Conservation (phyloP, 2,329 filamentous ascomycete genomes). For the Rhexocercosporidium sp. region DNA sequence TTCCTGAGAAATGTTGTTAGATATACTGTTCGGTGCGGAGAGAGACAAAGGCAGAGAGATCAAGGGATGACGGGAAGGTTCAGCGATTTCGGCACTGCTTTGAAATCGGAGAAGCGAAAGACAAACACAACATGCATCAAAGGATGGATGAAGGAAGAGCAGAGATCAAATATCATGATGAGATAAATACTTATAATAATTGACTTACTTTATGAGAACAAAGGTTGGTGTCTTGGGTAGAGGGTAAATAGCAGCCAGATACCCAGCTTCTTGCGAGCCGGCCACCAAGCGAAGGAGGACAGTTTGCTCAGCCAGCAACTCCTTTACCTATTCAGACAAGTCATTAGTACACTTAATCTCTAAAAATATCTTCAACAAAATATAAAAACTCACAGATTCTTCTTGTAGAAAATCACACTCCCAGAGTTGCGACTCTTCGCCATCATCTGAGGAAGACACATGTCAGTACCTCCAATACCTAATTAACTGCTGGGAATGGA, state of each 20-base stretch:
- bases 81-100: not conserved
- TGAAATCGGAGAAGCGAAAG: too few relatives aligned
- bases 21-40: not conserved
- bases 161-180: not conserved
- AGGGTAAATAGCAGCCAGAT: conserved; percentile 81
- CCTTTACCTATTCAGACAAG: conserved; percentile 52
- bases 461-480: conserved; percentile 19
- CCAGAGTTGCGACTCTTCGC: conserved; percentile 73
- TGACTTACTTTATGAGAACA: conserved; percentile 74
- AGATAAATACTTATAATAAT: not conserved
- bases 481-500: not conserved
- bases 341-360: conserved; percentile 19
- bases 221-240: conserved; percentile 79
- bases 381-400: conserved; percentile 51
- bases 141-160: not conserved
- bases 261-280: conserved; percentile 80
- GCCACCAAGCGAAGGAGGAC: conserved; percentile 73
- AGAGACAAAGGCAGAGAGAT: not conserved
- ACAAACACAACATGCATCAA: not conserved
- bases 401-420: conserved; percentile 70
- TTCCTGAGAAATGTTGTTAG: conserved; percentile 54
- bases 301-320: conserved; percentile 63
- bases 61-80: not conserved
- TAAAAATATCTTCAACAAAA: not conserved
- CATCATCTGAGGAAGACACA: conserved; percentile 60